Percentiles rank a stretch among this genome's conserved stretches.
These are phyloP conservation scores for Phytopythium helicoides DNA, from an alignment of 352 stramenopile species.

Conservation along the genomic window DNA sequence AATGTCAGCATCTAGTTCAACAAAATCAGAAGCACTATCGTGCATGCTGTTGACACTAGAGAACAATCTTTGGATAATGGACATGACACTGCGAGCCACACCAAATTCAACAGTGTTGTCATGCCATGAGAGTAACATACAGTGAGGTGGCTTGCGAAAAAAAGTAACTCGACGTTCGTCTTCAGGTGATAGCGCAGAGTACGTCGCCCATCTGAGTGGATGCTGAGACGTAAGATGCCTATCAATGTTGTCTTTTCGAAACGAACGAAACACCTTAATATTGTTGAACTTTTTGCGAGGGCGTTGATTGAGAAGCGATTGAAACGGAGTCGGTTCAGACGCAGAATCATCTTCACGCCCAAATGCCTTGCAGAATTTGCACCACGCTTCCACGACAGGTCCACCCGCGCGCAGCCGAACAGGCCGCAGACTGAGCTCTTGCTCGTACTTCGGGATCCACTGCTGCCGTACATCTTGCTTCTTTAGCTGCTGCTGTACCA, in stretches of 20 bases:
- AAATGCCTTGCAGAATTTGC: slow-evolving; percentile 2
- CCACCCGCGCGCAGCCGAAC: neutral
- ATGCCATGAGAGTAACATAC: neutral
- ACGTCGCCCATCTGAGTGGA: neutral
- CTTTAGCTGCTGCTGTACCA: no score
- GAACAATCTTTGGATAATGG: neutral
- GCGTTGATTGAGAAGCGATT: neutral
- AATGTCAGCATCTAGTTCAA: slow-evolving; percentile 2
- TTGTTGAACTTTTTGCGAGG: neutral
- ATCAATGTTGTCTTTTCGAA: slow-evolving; percentile 1
- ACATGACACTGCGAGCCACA: neutral
- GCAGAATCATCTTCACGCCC: neutral
- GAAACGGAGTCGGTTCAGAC: neutral
- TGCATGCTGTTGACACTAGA: neutral
- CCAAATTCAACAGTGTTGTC: neutral
- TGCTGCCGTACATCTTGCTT: neutral
- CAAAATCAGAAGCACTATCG: neutral
- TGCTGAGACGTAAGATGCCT: neutral
- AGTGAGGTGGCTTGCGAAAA: neutral
- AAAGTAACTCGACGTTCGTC: neutral
- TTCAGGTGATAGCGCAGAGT: neutral
- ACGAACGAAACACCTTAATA: neutral
- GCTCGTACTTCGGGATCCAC: neutral
- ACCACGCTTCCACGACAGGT: neutral
- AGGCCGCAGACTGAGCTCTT: neutral